Conservation (phyloP, 176 grass and related monocot species). For the Otatea glauca region DNA sequence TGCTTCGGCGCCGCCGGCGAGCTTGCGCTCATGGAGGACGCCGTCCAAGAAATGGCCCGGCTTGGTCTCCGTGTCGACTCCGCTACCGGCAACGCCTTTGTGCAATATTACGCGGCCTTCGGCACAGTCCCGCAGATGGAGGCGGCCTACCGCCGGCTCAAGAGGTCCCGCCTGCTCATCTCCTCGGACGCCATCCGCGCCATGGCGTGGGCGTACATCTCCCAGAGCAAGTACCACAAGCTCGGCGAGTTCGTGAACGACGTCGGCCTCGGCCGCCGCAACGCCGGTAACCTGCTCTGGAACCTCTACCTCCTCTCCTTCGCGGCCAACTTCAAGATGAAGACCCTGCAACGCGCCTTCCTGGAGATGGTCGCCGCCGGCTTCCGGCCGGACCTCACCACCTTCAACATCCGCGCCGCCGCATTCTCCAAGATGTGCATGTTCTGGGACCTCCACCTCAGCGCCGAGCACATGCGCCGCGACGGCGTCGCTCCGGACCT, state of each 20-base stretch:
- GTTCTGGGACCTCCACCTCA: conserved; percentile 93
- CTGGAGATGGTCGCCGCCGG: conserved; percentile 76
- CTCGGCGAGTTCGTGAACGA: conserved; percentile 69
- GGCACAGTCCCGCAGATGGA: conserved; percentile 83
- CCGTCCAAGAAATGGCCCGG: conserved; percentile 58
- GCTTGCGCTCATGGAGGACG: conserved; percentile 67
- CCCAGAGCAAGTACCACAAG: conserved; percentile 64
- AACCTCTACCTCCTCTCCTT: conserved; percentile 88
- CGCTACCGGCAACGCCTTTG: conserved; percentile 68
- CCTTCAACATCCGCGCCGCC: conserved; percentile 74
- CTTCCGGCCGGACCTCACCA: conserved; percentile 70
- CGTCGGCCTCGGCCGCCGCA: conserved; percentile 59
- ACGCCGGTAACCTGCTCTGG: conserved; percentile 77
- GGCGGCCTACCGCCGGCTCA: conserved; percentile 63
- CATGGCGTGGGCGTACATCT: conserved; percentile 71
- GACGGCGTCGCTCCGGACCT: conserved; percentile 68
- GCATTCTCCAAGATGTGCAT: conserved; percentile 89
- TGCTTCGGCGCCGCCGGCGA: conserved; percentile 61
- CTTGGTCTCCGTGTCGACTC: conserved; percentile 61
- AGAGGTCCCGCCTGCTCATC: conserved; percentile 60
- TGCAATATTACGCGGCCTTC: conserved; percentile 64
- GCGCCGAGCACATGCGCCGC: conserved; percentile 69
- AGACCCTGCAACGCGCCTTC: conserved; percentile 88
- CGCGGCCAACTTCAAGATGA: conserved; percentile 96
- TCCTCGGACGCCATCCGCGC: conserved; percentile 55